These are phyloP conservation scores for Ogataea pilisensis DNA, from an alignment of 805 yeast species.

Conservation along the genomic window DNA sequence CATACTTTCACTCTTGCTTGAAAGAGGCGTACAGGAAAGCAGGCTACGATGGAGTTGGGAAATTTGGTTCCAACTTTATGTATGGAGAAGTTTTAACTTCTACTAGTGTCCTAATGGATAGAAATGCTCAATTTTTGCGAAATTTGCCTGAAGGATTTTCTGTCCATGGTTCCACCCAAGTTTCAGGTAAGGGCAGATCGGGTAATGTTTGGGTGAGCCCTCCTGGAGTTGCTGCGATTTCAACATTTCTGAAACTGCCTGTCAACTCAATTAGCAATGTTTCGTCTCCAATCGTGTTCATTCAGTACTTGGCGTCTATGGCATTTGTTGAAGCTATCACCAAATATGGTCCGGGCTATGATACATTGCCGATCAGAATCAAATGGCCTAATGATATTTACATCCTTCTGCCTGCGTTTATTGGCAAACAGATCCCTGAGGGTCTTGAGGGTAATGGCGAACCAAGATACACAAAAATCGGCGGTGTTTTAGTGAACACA, in stretches of 20 bases:
- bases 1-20: slow-evolving; percentile 47
- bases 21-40: slow-evolving; percentile 28
- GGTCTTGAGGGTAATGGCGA: slow-evolving; percentile 40
- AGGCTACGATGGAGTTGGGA: slow-evolving; percentile 27
- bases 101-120: slow-evolving; percentile 74
- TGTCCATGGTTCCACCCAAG: slow-evolving; percentile 75
- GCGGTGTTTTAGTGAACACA: slow-evolving; percentile 83
- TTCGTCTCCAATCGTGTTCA: slow-evolving; percentile 62
- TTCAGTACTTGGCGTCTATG: slow-evolving; percentile 80
- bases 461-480: slow-evolving; percentile 67
- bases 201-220: slow-evolving; percentile 97
- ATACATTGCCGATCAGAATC: slow-evolving; percentile 70
- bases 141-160: slow-evolving; percentile 67
- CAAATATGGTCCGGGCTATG: slow-evolving; percentile 49
- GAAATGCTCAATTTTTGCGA: slow-evolving; percentile 56
- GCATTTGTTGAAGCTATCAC: slow-evolving; percentile 78
- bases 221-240: slow-evolving; percentile 81
- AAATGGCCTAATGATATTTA: slow-evolving; percentile 98
- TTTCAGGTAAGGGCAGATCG: slow-evolving; percentile 91
- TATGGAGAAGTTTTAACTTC: slow-evolving; percentile 92
- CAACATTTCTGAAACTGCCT: slow-evolving; percentile 63
- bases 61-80: slow-evolving; percentile 58
- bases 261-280: slow-evolving; percentile 31
- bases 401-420: slow-evolving; percentile 61
- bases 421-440: slow-evolving; percentile 23